Conservation (phyloP, 495 filamentous ascomycete genomes). For the Penicillium mononematosum region DNA sequence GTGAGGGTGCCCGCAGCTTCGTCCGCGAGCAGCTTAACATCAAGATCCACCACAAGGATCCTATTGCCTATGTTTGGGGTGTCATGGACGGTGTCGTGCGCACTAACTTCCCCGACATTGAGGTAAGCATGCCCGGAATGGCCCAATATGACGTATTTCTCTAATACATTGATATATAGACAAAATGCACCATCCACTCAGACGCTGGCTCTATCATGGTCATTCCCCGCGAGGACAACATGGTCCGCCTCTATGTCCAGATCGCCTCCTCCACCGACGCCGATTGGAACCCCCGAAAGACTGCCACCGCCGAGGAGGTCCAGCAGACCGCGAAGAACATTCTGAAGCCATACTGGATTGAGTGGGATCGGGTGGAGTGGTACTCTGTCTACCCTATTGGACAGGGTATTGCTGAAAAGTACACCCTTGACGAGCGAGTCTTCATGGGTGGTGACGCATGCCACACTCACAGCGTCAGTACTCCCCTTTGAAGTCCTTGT, state of each 20-base stretch:
- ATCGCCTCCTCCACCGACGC: slow-evolving; percentile 62
- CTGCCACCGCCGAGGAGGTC: slow-evolving; percentile 57
- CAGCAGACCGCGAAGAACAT: slow-evolving; percentile 62
- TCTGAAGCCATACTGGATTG: slow-evolving; percentile 57
- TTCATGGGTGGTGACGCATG: slow-evolving; percentile 65
- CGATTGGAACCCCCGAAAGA: slow-evolving; percentile 54
- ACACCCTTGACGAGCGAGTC: slow-evolving; percentile 55
- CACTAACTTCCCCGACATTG: slow-evolving; percentile 86
- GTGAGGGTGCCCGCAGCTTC: slow-evolving; percentile 64
- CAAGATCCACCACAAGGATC: slow-evolving; percentile 61
- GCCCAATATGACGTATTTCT: background rate
- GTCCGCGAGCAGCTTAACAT: slow-evolving; percentile 59
- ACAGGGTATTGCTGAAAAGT: slow-evolving; percentile 61
- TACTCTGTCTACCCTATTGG: slow-evolving; percentile 65
- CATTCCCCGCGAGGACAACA: slow-evolving; percentile 76
- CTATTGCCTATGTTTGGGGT: slow-evolving; percentile 69
- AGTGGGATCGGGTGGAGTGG: slow-evolving; percentile 57
- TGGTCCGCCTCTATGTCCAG: slow-evolving; percentile 75
- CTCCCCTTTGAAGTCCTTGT: slow-evolving; percentile 31
- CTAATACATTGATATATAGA: slow-evolving; percentile 52
- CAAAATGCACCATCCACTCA: slow-evolving; percentile 82
- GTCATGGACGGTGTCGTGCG: slow-evolving; percentile 80
- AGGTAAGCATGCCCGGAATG: slow-evolving; percentile 32
- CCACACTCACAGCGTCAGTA: slow-evolving; percentile 58
- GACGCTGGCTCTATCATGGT: slow-evolving; percentile 71